phyloP scores from a whole-genome alignment of 768 basidiomycete genomes.

The Rhizopogon rudus region DNA sequence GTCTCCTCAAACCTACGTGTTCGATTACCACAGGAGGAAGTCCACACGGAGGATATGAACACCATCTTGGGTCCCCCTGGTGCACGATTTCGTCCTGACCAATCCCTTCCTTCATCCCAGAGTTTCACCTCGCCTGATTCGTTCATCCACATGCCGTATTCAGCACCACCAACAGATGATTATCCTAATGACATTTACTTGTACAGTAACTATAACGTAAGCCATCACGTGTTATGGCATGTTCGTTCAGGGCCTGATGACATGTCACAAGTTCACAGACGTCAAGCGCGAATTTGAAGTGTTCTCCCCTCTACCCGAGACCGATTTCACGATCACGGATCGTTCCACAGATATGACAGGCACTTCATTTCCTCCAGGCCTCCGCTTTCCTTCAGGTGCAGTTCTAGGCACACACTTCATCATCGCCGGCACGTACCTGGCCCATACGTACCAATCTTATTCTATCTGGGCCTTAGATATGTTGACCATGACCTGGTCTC shows the following conservation, averaged over 20 bases:
- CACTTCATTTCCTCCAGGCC: slow-evolving; percentile 82
- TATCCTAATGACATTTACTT: slow-evolving; percentile 84
- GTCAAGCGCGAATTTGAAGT: slow-evolving; percentile 95
- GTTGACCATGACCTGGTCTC: slow-evolving; percentile 74
- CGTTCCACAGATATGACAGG: slow-evolving; percentile 80
- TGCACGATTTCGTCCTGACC: slow-evolving; percentile 51
- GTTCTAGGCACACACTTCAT: slow-evolving; percentile 89
- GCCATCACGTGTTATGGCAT: slow-evolving; percentile 19
- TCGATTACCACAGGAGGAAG: slow-evolving; percentile 62
- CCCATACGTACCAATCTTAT: slow-evolving; percentile 90
- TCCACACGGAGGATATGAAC: slow-evolving; percentile 33
- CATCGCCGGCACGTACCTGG: slow-evolving; percentile 93
- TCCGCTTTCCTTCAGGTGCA: slow-evolving; percentile 94
- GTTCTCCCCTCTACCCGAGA: slow-evolving; percentile 73
- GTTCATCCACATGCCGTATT: slow-evolving; percentile 72
- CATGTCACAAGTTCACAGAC: slow-evolving; percentile 68
- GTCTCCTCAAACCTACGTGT: slow-evolving; percentile 68
- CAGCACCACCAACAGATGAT: slow-evolving; percentile 63
- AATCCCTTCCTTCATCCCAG: slow-evolving; percentile 32
- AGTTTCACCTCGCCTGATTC: slow-evolving; percentile 56
- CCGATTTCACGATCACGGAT: slow-evolving; percentile 75
- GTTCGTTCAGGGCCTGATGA: slow-evolving; percentile 7
- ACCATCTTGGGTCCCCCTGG: slow-evolving; percentile 51
- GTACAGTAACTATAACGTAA: slow-evolving; percentile 94
- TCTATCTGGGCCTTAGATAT: slow-evolving; percentile 96